Evolutionary conservation across 495 filamentous ascomycete genomes (phyloP), one percentile per base, ranked within the genome.

Genomic region (Letharia lupina): DNA sequence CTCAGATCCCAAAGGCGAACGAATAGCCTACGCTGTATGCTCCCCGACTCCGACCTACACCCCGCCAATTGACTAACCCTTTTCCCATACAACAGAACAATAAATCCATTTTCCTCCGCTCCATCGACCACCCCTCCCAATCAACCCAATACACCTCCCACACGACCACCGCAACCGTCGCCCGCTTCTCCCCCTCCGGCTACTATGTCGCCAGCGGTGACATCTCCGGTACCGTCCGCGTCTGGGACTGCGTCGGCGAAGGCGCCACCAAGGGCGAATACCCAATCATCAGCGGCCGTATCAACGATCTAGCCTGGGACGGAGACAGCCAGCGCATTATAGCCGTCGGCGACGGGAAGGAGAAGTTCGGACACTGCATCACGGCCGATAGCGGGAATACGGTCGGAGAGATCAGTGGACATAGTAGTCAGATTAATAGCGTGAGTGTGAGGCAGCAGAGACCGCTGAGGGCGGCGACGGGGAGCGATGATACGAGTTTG

Each of bases 171-270:
- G 93, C 92, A 0, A 96, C 91, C 9, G 92, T 98, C 66, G 94
- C 95, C 54, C 90, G 90, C 50, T 97, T 98, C 78, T 87, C 95
- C 7, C 94, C 94, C 3, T 96, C 90, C 13, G 94, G 95, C 50
- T 98, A 89, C 81, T 97, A 93, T 69, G 84, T 98, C 66, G 94
- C 95, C n/a, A 93, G 89, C 66, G 94, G 93, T 65, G 94, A 98
- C 78, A 83, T 86, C 3, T 84, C 86, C 3, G 94, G 94, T 60
- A 83, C 82, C 56, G 90, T 98, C 48, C 82, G 89, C 62, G 90
- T 98, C 15, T 98, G 94, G 94, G 91, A 97, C 73, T 83, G 79
- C 62, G 75, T 79, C 57, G 82, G 83, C 20, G 80, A 83, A 37
- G 82, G 83, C 28, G 67, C 72, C 42, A 84, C 82, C 62, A 86